These are phyloP conservation scores for Malus sieversii DNA, from an alignment of 306 rosid species.

Conservation along the genomic window DNA sequence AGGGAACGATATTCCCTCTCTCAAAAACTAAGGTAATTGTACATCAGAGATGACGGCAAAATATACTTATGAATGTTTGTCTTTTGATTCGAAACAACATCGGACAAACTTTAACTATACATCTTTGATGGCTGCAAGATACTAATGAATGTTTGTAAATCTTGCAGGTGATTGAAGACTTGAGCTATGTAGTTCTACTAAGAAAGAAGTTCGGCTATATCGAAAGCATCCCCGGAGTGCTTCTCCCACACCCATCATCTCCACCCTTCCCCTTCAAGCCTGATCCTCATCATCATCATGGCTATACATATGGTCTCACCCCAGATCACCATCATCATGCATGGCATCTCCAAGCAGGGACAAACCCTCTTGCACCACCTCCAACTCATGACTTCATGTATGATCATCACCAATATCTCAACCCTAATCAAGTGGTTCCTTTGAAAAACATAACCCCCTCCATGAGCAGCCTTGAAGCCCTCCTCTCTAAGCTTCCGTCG, in stretches of 20 bases:
- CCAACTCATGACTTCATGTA: conserved; percentile 34
- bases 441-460: conserved; percentile 32
- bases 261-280: conserved; percentile 42
- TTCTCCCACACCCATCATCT: conserved; percentile 91
- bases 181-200: conserved; percentile 69
- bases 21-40: background rate
- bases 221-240: conserved; percentile 95
- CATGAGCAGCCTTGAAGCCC: conserved; percentile 53
- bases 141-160: background rate
- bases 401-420: conserved; percentile 20
- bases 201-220: conserved; percentile 87
- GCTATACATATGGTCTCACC: conserved; percentile 7
- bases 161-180: conserved; percentile 70
- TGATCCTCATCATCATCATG: conserved; percentile 16
- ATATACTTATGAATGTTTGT: too few relatives aligned
- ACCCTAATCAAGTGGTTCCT: background rate
- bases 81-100: too few relatives aligned
- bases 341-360: conserved; percentile 53
- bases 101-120: background rate
- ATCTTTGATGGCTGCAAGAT: background rate
- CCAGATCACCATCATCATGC: conserved; percentile 9
- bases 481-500: conserved; percentile 46
- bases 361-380: conserved; percentile 18
- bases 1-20: background rate
- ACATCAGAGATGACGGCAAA: too few relatives aligned